A percentile compares a stretch with the other conserved stretches of the same genome.
Conservation (phyloP, 2,329 filamentous ascomycete species). For the Colletotrichum sp. region DNA sequence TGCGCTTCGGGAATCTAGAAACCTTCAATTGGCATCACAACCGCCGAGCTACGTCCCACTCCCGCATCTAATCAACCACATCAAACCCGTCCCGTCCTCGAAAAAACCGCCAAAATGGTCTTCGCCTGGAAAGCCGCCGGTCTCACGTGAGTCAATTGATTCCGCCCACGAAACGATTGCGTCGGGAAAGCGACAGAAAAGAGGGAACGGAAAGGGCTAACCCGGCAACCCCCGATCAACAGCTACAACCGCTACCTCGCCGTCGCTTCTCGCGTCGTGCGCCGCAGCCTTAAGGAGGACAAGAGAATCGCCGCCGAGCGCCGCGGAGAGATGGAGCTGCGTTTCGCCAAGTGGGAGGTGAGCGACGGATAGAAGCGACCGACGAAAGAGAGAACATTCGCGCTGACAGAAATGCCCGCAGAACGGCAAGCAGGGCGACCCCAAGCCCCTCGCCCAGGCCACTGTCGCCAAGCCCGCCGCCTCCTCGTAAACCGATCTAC, state of each 20-base stretch:
- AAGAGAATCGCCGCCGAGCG: conserved; percentile 87
- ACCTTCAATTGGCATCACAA: conserved; percentile 39
- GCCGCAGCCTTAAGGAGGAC: conserved; percentile 96
- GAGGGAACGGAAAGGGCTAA: conserved; percentile 36
- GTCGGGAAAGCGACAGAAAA: neutral
- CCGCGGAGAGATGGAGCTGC: conserved; percentile 86
- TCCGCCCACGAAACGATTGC: neutral
- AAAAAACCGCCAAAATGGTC: conserved; percentile 74
- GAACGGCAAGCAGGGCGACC: conserved; percentile 96
- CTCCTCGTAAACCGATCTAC: conserved; percentile 33
- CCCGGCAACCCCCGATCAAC: conserved; percentile 28
- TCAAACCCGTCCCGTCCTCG: conserved; percentile 13
- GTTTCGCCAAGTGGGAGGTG: conserved; percentile 96
- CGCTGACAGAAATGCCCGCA: conserved; percentile 48
- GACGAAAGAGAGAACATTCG: neutral
- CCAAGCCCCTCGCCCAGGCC: conserved; percentile 71
- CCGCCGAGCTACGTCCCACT: conserved; percentile 29
- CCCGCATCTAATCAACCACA: conserved; percentile 34
- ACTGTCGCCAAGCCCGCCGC: conserved; percentile 45
- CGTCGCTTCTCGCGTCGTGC: conserved; percentile 91
- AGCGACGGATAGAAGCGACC: conserved; percentile 39
- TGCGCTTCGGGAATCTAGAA: conserved; percentile 22
- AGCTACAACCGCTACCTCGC: conserved; percentile 99
- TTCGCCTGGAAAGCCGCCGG: conserved; percentile 99
- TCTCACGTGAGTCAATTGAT: conserved; percentile 75